phyloP scores from a whole-genome alignment of 176 grass and related monocot genomes.

The Dactylis glomerata region DNA sequence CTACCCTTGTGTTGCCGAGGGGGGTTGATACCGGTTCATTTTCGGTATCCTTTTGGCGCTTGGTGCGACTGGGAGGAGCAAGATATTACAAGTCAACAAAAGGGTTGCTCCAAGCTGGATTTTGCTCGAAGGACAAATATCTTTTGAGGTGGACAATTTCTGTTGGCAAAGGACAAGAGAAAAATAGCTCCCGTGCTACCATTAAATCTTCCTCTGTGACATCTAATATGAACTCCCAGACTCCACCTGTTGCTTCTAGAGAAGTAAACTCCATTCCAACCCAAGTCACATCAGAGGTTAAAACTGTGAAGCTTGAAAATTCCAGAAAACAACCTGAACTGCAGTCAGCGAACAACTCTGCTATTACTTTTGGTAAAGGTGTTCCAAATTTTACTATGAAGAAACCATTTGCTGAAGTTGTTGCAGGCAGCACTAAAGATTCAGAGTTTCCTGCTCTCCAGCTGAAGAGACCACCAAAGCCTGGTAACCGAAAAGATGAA shows the following conservation, averaged over 20 bases:
- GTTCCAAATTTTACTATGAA: slow-evolving; percentile 86
- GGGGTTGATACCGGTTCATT: slow-evolving; percentile 35
- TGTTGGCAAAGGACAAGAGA: slow-evolving; percentile 35
- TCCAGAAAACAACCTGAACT: slow-evolving; percentile 50
- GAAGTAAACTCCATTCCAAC: slow-evolving; percentile 34
- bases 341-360: slow-evolving; percentile 32
- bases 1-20: slow-evolving; percentile 62
- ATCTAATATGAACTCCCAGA: slow-evolving; percentile 30
- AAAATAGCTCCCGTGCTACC: slow-evolving; percentile 15
- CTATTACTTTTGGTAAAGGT: slow-evolving; percentile 74
- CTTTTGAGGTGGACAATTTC: slow-evolving; percentile 66
- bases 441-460: slow-evolving; percentile 83
- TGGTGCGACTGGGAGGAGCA: slow-evolving; percentile 85
- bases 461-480: slow-evolving; percentile 56
- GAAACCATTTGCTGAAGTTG: slow-evolving; percentile 95
- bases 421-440: slow-evolving; percentile 74
- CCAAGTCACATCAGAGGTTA: slow-evolving; percentile 32
- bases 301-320: slow-evolving; percentile 45
- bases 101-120: slow-evolving; percentile 87
- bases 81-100: slow-evolving; percentile 90
- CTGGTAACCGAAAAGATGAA: slow-evolving; percentile 40
- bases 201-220: slow-evolving; percentile 30
- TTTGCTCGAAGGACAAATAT: slow-evolving; percentile 73
- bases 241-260: slow-evolving; percentile 7
- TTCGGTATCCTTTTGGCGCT: slow-evolving; percentile 54